Conservation (phyloP, 352 stramenopile species). For the Globisporangium acanthophoron region DNA sequence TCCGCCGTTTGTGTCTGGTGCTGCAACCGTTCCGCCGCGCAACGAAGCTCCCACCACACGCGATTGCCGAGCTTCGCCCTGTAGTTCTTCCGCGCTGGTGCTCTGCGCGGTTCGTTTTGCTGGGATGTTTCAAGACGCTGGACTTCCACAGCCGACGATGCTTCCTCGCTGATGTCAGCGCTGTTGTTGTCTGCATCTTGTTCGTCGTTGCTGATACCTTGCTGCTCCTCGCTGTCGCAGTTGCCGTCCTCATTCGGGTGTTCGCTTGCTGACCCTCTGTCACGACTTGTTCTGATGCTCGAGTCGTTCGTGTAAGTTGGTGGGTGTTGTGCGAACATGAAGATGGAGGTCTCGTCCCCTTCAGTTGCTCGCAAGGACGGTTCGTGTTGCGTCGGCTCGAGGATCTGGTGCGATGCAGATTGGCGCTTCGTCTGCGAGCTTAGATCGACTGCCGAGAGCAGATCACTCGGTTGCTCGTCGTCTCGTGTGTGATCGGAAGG, state of each 20-base stretch:
- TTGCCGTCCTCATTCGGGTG: background rate
- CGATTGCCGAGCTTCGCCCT: conserved; percentile 45
- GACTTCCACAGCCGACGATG: background rate
- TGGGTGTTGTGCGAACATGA: background rate
- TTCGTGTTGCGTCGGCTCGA: background rate
- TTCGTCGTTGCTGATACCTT: background rate
- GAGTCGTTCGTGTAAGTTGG: background rate
- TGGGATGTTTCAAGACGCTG: background rate
- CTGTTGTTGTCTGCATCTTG: background rate
- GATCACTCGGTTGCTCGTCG: background rate
- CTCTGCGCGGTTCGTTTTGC: background rate
- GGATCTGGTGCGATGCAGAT: background rate
- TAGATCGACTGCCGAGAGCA: background rate
- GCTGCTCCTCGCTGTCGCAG: background rate
- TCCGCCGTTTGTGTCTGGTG: background rate
- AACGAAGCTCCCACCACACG: conserved; percentile 68
- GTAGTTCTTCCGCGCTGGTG: conserved; percentile 19
- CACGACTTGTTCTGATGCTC: too few species aligned
- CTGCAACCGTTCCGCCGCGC: conserved; percentile 28
- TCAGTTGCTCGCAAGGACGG: background rate
- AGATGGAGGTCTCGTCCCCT: background rate
- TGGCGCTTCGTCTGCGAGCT: background rate
- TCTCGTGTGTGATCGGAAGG: background rate
- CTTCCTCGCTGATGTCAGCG: background rate
- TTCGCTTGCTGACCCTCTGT: background rate